A percentile compares a stretch with the other conserved stretches of the same genome.
Conservation (phyloP, 129 eudicot species). For the Arctium minus region DNA sequence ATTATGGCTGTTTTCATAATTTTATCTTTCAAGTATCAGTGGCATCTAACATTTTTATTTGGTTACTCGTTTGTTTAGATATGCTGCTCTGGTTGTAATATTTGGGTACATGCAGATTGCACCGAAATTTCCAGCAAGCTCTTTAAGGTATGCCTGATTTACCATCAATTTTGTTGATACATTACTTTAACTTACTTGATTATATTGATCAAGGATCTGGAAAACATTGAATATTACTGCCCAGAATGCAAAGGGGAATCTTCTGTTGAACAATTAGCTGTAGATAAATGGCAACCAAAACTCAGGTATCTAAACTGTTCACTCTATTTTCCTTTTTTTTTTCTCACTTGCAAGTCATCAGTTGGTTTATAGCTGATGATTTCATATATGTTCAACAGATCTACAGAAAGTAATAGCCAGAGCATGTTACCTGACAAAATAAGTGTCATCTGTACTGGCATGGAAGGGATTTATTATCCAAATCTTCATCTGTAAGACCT, state of each 20-base stretch:
- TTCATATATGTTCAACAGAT: constrained; percentile 29
- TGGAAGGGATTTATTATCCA: constrained; percentile 76
- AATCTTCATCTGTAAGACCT: constrained; percentile 73
- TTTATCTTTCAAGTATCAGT: neutral
- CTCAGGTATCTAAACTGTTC: constrained; percentile 34
- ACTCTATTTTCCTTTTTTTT: neutral
- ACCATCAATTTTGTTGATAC: constrained; percentile 4
- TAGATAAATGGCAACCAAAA: constrained; percentile 26
- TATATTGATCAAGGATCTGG: constrained; percentile 47
- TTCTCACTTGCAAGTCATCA: neutral
- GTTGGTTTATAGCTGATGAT: neutral
- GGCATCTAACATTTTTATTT: constrained; percentile 4
- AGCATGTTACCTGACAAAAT: constrained; percentile 54
- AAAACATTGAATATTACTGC: constrained; percentile 62
- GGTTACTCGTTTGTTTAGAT: constrained; percentile 40
- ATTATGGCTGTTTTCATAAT: neutral
- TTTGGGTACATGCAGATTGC: constrained; percentile 84
- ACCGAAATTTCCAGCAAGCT: constrained; percentile 47
- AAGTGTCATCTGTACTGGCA: constrained; percentile 67
- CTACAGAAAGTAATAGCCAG: constrained; percentile 31
- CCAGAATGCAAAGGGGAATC: constrained; percentile 57
- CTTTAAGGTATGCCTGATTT: constrained; percentile 52
- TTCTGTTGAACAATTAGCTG: constrained; percentile 18
- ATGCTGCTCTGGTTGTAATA: constrained; percentile 91
- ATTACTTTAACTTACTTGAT: constrained; percentile 5